A percentile compares a stretch with the other conserved stretches of the same genome.
Conservation (phyloP, 257 asterid genomes). For the Solanum okadae region DNA sequence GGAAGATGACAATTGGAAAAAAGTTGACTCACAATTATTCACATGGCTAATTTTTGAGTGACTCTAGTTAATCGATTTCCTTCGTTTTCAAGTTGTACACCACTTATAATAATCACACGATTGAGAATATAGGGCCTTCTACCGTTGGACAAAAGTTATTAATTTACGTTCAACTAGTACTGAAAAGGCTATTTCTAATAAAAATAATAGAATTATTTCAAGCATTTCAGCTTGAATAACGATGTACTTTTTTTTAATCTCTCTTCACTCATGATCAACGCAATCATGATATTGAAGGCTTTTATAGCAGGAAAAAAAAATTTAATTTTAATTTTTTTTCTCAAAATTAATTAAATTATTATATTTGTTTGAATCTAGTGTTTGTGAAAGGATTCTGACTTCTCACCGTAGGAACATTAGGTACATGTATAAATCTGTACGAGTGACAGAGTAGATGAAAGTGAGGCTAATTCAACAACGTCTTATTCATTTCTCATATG, state of each 20-base stretch:
- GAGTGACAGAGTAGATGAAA: not conserved
- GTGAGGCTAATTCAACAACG: not conserved
- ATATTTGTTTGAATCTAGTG: not conserved
- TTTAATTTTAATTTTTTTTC: not conserved
- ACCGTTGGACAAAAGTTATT: fast-evolving
- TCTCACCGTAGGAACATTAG: not conserved
- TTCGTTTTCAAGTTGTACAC: not conserved
- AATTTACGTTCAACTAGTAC: fast-evolving
- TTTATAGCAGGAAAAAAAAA: not conserved
- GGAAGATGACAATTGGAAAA: not conserved
- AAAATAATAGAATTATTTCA: not conserved
- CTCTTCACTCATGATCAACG: not conserved
- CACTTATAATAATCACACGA: not conserved
- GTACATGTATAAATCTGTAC: not conserved
- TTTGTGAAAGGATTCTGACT: not conserved
- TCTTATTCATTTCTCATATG: not conserved
- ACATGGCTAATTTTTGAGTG: not conserved
- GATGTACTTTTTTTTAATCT: fast-evolving
- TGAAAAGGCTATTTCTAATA: not conserved
- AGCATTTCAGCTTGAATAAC: fast-evolving
- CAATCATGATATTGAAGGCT: not conserved
- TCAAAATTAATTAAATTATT: not conserved
- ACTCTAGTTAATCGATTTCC: not conserved
- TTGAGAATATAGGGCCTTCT: not conserved
- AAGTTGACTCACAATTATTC: not conserved